Evolutionary conservation across 2,329 filamentous ascomycete species (phyloP).

Genomic region (Coniochaeta sp.): DNA sequence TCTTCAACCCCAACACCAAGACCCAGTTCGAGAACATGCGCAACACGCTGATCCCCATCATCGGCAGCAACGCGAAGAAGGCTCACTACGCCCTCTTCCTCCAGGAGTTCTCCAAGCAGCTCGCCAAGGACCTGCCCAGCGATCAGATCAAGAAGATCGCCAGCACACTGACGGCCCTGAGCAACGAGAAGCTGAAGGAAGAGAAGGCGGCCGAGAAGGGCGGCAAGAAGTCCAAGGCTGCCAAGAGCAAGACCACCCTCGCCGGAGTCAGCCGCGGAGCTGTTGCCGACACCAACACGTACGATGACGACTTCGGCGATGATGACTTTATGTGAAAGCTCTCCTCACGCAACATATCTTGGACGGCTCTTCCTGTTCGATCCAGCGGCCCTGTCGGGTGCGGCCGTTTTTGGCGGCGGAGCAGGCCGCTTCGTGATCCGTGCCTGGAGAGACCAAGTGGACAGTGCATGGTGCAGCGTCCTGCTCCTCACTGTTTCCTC

Average conservation of each 20-base stretch:
- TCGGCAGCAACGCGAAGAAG: slow-evolving; percentile 73
- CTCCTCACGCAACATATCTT: not conserved
- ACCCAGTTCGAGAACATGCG: slow-evolving; percentile 75
- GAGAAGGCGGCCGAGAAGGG: slow-evolving; percentile 93
- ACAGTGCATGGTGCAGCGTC: not conserved
- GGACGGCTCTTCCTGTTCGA: not conserved
- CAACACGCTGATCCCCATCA: slow-evolving; percentile 69
- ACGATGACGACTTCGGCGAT: slow-evolving; percentile 84
- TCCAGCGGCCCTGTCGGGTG: not conserved
- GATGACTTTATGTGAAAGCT: slow-evolving; percentile 40
- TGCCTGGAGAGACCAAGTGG: not conserved
- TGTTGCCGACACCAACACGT: slow-evolving; percentile 59
- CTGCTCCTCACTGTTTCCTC: not conserved
- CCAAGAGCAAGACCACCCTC: slow-evolving; percentile 86
- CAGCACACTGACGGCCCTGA: slow-evolving; percentile 76
- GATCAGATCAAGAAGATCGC: slow-evolving; percentile 96
- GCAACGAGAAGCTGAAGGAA: slow-evolving; percentile 98
- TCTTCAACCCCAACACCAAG: slow-evolving; percentile 89
- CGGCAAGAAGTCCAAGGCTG: slow-evolving; percentile 93
- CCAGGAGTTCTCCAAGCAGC: slow-evolving; percentile 81
- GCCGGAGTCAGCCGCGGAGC: slow-evolving; percentile 53
- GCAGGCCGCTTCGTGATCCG: not conserved
- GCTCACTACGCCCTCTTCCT: slow-evolving; percentile 85
- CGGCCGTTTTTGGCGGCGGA: not conserved
- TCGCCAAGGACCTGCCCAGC: slow-evolving; percentile 80